Evolutionary conservation across 164 flowering plant genomes (phyloP).

Genomic region (Tetracentron sinense): DNA sequence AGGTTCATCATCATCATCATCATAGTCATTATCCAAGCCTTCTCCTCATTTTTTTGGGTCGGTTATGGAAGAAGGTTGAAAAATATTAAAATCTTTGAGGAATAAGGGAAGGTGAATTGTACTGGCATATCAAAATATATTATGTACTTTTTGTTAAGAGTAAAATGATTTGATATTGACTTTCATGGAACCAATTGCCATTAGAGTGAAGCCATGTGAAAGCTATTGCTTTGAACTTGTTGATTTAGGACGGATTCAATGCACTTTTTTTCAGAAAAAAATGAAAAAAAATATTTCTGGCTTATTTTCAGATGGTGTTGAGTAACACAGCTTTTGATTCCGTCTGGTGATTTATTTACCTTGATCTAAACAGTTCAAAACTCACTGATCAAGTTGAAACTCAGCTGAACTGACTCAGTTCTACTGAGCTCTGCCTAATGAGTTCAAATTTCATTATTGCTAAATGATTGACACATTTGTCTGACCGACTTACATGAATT

Average conservation of each 20-base stretch:
- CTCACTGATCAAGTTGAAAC: neutral
- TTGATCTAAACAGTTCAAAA: neutral
- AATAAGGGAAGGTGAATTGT: too few relatives aligned
- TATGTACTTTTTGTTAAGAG: neutral
- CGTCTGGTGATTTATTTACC: neutral
- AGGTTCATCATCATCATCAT: too few relatives aligned
- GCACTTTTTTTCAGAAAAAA: neutral
- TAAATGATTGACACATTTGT: too few relatives aligned
- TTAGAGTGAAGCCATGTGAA: neutral
- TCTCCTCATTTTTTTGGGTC: too few relatives aligned
- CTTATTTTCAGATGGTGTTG: neutral
- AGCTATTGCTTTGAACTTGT: neutral
- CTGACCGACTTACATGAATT: too few relatives aligned
- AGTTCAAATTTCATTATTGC: neutral
- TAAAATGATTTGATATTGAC: neutral
- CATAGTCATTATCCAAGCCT: too few relatives aligned
- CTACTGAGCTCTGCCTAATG: neutral
- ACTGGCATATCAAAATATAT: too few relatives aligned
- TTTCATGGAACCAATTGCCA: neutral
- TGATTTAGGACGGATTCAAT: neutral
- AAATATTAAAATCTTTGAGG: too few relatives aligned
- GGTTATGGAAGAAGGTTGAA: too few relatives aligned
- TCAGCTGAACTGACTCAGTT: too few relatives aligned
- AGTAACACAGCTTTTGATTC: neutral
- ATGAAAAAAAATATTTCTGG: neutral